phyloP scores from a whole-genome alignment of 305 asterid species.

The Withania somnifera region DNA sequence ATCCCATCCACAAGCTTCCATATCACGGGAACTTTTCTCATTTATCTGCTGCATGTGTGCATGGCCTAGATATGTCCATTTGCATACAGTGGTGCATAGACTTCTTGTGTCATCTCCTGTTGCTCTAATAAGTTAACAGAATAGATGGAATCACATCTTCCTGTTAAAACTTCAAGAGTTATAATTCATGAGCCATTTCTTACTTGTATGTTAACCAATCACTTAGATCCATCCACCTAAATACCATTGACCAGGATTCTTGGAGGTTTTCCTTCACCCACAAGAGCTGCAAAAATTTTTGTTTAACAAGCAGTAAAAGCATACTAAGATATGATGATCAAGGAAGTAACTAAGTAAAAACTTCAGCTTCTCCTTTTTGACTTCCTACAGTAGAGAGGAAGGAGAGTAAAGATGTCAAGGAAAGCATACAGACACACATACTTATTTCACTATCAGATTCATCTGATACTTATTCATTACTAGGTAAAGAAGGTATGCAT shows the following conservation, averaged over 20 bases:
- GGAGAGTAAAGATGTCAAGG: background rate
- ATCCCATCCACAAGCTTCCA: slow-evolving; percentile 99
- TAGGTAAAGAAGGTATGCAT: background rate
- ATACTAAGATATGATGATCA: background rate
- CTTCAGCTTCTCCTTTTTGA: background rate
- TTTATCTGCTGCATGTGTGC: slow-evolving; percentile 85
- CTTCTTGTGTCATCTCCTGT: slow-evolving; percentile 99
- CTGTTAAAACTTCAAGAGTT: background rate
- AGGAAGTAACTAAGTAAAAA: background rate
- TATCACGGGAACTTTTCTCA: slow-evolving; percentile 61
- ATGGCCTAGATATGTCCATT: slow-evolving; percentile 98
- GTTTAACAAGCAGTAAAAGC: slow-evolving; percentile 12
- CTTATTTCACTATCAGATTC: background rate
- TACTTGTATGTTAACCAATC: slow-evolving; percentile 97
- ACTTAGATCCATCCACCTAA: slow-evolving; percentile 97
- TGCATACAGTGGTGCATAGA: slow-evolving; percentile 95
- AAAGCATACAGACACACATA: background rate
- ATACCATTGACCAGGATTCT: slow-evolving; percentile 90
- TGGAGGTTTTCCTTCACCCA: slow-evolving; percentile 95
- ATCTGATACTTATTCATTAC: background rate
- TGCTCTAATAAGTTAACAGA: slow-evolving; percentile 42
- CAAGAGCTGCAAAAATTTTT: slow-evolving; percentile 52
- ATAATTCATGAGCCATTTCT: background rate
- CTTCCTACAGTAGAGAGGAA: background rate
- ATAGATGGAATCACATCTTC: background rate